phyloP scores from a whole-genome alignment of 2,329 filamentous ascomycete species.

The Fusarium udum region DNA sequence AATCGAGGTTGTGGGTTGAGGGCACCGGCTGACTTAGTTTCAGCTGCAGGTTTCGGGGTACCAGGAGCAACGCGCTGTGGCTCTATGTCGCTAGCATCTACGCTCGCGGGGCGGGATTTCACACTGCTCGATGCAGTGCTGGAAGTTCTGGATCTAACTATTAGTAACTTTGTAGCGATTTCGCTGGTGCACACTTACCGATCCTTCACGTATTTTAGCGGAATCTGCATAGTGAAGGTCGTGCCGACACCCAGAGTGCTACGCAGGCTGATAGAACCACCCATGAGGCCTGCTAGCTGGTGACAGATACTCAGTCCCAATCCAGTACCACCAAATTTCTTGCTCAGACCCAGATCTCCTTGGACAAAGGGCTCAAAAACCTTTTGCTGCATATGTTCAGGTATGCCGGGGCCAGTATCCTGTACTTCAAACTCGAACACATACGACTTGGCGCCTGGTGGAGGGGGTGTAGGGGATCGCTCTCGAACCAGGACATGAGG shows the following conservation, averaged over 20 bases:
- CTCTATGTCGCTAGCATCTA: constrained; percentile 55
- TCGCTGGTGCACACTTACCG: constrained; percentile 46
- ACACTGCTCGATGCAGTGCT: constrained; percentile 65
- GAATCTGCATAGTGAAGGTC: constrained; percentile 84
- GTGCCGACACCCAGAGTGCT: constrained; percentile 80
- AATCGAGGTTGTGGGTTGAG: constrained; percentile 78
- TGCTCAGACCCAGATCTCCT: constrained; percentile 87
- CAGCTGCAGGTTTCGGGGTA: constrained; percentile 38
- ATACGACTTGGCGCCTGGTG: constrained; percentile 70
- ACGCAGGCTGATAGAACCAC: constrained; percentile 75
- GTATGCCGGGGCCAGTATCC: constrained; percentile 88
- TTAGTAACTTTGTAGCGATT: constrained; percentile 10
- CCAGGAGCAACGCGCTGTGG: constrained; percentile 44
- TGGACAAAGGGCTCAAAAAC: constrained; percentile 97
- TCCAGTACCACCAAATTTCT: constrained; percentile 89
- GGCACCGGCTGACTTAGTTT: constrained; percentile 50
- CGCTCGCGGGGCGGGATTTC: constrained; percentile 59
- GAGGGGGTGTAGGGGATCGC: constrained; percentile 68
- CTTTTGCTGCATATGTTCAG: constrained; percentile 77
- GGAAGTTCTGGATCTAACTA: constrained; percentile 52
- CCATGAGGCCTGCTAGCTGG: constrained; percentile 85
- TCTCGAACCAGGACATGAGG: constrained; percentile 62
- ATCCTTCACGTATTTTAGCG: constrained; percentile 78
- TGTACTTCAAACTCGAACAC: constrained; percentile 88
- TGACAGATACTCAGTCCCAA: constrained; percentile 89